phyloP scores from a whole-genome alignment of 2,329 filamentous ascomycete species.

The Colletotrichum shisoi region DNA sequence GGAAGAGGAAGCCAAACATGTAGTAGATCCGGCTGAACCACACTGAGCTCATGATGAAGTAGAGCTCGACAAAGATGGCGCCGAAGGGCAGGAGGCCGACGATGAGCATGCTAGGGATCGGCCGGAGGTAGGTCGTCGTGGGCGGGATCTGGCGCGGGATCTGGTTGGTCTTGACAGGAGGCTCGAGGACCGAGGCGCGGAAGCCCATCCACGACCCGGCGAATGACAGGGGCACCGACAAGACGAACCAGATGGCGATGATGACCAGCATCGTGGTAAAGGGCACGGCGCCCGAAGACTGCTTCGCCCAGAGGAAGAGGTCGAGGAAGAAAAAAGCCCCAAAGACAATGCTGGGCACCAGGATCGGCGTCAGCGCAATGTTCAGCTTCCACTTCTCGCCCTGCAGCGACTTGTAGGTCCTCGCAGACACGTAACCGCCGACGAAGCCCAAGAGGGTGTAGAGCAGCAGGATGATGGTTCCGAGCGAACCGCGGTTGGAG shows the following conservation, averaged over 20 bases:
- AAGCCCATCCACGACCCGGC: slow-evolving; percentile 94
- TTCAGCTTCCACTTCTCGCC: slow-evolving; percentile 95
- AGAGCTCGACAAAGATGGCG: slow-evolving; percentile 97
- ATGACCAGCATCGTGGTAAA: slow-evolving; percentile 97
- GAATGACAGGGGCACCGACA: slow-evolving; percentile 90
- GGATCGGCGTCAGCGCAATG: slow-evolving; percentile 83
- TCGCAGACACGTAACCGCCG: slow-evolving; percentile 86
- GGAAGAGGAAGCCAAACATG: slow-evolving; percentile 99
- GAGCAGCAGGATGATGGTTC: slow-evolving; percentile 89
- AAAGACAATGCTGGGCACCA: slow-evolving; percentile 89
- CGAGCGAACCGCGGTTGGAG: slow-evolving; percentile 91
- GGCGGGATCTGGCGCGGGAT: slow-evolving; percentile 96
- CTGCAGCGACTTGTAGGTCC: slow-evolving; percentile 92
- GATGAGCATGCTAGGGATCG: slow-evolving; percentile 87
- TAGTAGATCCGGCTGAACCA: slow-evolving; percentile 99
- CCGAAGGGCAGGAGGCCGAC: slow-evolving; percentile 94
- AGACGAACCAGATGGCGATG: slow-evolving; percentile 93
- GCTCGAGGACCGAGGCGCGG: slow-evolving; percentile 72
- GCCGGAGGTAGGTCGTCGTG: slow-evolving; percentile 80
- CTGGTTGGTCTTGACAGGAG: slow-evolving; percentile 94
- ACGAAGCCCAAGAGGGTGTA: slow-evolving; percentile 94
- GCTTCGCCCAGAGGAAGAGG: slow-evolving; percentile 93
- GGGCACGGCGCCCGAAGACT: slow-evolving; percentile 91
- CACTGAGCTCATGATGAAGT: slow-evolving; percentile 99
- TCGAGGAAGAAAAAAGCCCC: slow-evolving; percentile 90